A percentile compares a stretch with the other conserved stretches of the same genome.
Conservation (phyloP, 129 eudicot genomes). For the Ambrosia artemisiifolia region DNA sequence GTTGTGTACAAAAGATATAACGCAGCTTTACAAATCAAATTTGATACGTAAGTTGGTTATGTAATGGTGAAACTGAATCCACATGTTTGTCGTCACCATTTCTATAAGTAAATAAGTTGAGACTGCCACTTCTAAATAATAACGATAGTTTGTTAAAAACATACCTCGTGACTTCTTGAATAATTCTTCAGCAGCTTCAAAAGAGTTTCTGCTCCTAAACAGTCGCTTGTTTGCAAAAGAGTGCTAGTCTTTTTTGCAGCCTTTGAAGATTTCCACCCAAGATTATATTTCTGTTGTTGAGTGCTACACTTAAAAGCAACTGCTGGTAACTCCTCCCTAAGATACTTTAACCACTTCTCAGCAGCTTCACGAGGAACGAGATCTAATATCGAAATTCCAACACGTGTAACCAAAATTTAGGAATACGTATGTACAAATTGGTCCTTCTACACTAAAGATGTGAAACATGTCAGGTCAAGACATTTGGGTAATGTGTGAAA, state of each 20-base stretch:
- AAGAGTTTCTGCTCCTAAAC: conserved; percentile 90
- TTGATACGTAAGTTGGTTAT: neutral
- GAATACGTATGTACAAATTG: neutral
- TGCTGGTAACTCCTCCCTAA: conserved; percentile 79
- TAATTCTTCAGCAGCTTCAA: conserved; percentile 80
- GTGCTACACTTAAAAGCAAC: conserved; percentile 98
- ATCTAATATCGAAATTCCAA: conserved; percentile 43
- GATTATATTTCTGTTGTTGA: conserved; percentile 76
- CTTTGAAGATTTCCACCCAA: conserved; percentile 73
- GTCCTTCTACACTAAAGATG: neutral
- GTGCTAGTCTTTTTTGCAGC: conserved; percentile 47
- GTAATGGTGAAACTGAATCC: neutral
- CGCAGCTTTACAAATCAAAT: neutral
- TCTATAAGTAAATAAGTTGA: neutral
- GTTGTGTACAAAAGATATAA: neutral
- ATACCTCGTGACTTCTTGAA: conserved; percentile 83
- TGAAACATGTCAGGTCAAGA: too few relatives aligned
- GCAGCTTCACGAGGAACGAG: conserved; percentile 93
- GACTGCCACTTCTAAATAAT: neutral
- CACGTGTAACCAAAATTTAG: neutral
- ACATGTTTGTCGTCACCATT: neutral
- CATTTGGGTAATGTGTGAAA: too few relatives aligned
- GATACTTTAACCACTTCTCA: conserved; percentile 95
- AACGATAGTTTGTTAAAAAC: neutral
- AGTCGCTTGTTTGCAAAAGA: conserved; percentile 80